Percentiles rank a stretch among this genome's conserved stretches.
Evolutionary conservation across 176 grass and related monocot genomes (phyloP).

Genomic region (Panicum miliaceum): DNA sequence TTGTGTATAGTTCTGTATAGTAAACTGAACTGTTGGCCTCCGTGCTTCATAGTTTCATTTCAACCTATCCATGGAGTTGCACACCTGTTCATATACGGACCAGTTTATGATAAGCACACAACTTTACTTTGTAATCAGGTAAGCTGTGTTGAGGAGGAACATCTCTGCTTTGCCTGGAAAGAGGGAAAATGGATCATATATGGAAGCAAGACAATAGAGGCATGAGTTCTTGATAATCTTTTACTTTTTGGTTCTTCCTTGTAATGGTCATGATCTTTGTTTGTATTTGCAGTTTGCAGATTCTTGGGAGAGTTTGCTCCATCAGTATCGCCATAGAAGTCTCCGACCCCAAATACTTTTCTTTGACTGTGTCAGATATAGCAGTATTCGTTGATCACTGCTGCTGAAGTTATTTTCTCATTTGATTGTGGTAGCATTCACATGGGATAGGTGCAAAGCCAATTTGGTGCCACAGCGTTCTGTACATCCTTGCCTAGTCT

Average conservation of each 20-base stretch:
- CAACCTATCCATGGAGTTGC: not conserved
- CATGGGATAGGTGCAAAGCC: not conserved
- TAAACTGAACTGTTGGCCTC: not conserved
- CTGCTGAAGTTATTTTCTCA: not conserved
- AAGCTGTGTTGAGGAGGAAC: conserved; percentile 14
- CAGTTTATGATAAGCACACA: not conserved
- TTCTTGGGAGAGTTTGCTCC: conserved; percentile 13
- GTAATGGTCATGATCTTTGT: not conserved
- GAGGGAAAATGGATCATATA: conserved; percentile 32
- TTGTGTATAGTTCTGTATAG: no score
- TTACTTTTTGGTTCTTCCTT: not conserved
- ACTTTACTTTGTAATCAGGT: conserved; percentile 16
- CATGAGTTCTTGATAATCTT: not conserved
- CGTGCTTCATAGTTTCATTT: not conserved
- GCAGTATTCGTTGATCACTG: not conserved
- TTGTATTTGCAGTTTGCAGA: conserved; percentile 28
- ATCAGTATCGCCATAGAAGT: not conserved
- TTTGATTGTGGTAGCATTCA: not conserved
- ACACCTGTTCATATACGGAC: not conserved
- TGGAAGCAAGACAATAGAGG: conserved; percentile 19
- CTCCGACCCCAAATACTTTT: conserved; percentile 30
- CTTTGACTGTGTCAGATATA: conserved; percentile 3
- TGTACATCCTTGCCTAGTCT: not conserved
- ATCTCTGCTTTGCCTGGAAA: conserved; percentile 7
- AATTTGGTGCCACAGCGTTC: not conserved